A percentile compares a stretch with the other conserved stretches of the same genome.
phyloP scores from a whole-genome alignment of 2,329 filamentous ascomycete species.

The Fusarium lyarnte region DNA sequence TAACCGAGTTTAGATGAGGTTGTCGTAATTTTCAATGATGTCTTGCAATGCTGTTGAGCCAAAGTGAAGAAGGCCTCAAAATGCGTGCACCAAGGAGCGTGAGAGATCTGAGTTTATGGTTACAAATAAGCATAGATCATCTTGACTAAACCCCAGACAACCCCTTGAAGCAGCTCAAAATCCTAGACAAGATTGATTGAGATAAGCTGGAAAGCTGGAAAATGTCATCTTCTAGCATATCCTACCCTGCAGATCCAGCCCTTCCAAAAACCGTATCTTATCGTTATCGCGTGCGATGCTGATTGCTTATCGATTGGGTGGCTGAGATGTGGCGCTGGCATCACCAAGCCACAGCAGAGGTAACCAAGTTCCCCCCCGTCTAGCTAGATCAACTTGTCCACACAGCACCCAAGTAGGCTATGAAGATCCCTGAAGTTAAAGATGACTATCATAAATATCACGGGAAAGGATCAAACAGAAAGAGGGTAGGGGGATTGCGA shows the following conservation, averaged over 20 bases:
- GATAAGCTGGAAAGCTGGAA: background rate
- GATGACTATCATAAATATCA: rapidly evolving
- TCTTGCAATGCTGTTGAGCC: rapidly evolving
- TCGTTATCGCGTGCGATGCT: background rate
- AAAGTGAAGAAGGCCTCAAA: no score
- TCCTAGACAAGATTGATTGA: background rate
- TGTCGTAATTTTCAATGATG: rapidly evolving
- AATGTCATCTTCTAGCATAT: background rate
- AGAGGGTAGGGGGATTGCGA: rapidly evolving
- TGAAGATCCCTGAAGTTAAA: background rate
- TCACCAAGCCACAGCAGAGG: background rate
- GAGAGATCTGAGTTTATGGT: background rate
- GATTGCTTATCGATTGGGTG: background rate
- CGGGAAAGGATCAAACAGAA: rapidly evolving
- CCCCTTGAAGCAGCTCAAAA: background rate
- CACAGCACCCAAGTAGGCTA: background rate
- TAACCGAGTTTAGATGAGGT: no score
- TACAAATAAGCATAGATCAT: background rate
- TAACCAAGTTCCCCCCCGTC: rapidly evolving
- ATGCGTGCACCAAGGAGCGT: no score
- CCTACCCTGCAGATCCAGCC: background rate
- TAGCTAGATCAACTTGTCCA: background rate
- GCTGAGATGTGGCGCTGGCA: background rate
- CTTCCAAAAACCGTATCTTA: background rate
- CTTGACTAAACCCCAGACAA: rapidly evolving